Base-by-base conservation (phyloP, 1,284 basidiomycete species). In the Fomitopsis betulina region DNA sequence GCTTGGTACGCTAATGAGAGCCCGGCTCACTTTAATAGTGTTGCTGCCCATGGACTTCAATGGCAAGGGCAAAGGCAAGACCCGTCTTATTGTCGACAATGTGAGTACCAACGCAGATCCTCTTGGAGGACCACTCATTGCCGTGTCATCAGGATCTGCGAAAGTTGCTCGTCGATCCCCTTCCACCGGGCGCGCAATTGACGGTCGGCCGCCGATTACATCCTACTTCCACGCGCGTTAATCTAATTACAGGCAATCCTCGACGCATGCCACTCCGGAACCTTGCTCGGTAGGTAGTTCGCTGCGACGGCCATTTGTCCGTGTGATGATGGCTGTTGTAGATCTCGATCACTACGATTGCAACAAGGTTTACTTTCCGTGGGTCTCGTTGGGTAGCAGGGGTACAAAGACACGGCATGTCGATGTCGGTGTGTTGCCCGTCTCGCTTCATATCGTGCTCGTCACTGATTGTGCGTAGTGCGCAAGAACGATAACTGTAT, bases 231-330 rank as follows among this genome's bases (percentile, higher is more conserved):
- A 9, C 9, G n/a, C n/a, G 15, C 9, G 27, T 30, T 30, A 30
- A 19, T 32, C 5, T 37, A 6, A 17, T 25, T 37, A 15, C 33
- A 60, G 35, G 77, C 79, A 5, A 71, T 82, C 32, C 76, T 81
- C 55, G 79, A 81, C 63, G 76, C 78, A 0, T 80, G 78, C 58
- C 78, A 80, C 59, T 79, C 78, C 1, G 79, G 75, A 0, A 78
- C 79, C 0, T 57, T 81, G 33, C 68, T 81, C 2, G 76, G 75
- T 73, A 50, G n/a, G 35, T 45, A 8, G 43, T 17, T 21, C 8
- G 10, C 17, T 15, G 6, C 21, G 7, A 30, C 47, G 25, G 37
- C 49, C 47, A 9, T 27, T n/a, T 39, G 23, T 10, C 7, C 49
- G 3, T 19, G 23, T 6, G 4, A 17, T 37, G 33, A 51, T 12